These are phyloP conservation scores for Neopestalotiopsis clavispora DNA, from an alignment of 2,329 filamentous ascomycete genomes.

Conservation along the genomic window DNA sequence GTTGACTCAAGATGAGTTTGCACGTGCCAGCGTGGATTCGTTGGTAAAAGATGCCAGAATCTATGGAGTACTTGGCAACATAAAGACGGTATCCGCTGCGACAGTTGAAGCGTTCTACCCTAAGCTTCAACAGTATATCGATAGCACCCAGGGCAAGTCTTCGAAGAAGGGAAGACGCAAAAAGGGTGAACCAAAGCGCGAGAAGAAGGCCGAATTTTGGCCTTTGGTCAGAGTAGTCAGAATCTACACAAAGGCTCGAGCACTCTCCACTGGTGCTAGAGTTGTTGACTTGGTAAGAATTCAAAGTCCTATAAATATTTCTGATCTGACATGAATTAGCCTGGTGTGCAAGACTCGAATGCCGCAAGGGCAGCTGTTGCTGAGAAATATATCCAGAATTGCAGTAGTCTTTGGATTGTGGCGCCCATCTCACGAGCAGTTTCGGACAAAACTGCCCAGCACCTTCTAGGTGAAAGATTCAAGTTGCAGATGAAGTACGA, in stretches of 20 bases:
- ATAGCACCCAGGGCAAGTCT: conserved; percentile 54
- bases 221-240: conserved; percentile 46
- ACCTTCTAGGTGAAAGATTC: conserved; percentile 60
- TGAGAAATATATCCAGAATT: conserved; percentile 63
- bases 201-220: conserved; percentile 39
- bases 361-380: conserved; percentile 62
- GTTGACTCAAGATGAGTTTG: conserved; percentile 33
- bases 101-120: conserved; percentile 47
- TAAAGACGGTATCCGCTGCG: conserved; percentile 41
- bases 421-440: conserved; percentile 65
- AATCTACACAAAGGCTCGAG: conserved; percentile 54
- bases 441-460: conserved; percentile 64
- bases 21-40: conserved; percentile 33
- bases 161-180: not conserved
- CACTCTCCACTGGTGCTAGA: conserved; percentile 56
- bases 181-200: conserved; percentile 49
- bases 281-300: conserved; percentile 54
- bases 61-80: conserved; percentile 49
- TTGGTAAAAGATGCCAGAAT: conserved; percentile 47
- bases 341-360: conserved; percentile 62
- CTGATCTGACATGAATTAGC: not conserved
- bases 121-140: conserved; percentile 54
- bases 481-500: conserved; percentile 65
- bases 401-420: conserved; percentile 56
- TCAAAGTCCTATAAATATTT: conserved; percentile 34